These are phyloP conservation scores for Leccinum aurantiacum DNA, from an alignment of 768 basidiomycete species.

Conservation along the genomic window DNA sequence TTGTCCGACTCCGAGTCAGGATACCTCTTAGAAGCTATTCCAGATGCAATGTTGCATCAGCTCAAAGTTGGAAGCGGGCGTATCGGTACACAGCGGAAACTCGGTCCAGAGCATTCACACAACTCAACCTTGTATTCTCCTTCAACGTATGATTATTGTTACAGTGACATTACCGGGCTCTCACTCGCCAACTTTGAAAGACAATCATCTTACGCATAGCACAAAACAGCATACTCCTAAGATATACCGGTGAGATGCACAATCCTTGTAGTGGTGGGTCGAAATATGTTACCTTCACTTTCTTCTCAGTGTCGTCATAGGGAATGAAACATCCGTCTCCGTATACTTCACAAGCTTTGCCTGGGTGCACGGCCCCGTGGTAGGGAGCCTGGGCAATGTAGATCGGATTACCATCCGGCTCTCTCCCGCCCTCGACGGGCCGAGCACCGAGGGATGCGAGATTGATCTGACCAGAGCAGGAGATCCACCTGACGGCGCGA, in stretches of 20 bases:
- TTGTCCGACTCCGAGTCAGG: background rate
- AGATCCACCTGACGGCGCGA: constrained; percentile 58
- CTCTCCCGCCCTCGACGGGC: constrained; percentile 70
- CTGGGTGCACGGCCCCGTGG: constrained; percentile 54
- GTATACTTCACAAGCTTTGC: constrained; percentile 56
- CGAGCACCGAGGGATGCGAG: constrained; percentile 40
- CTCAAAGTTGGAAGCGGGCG: background rate
- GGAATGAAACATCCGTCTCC: constrained; percentile 60
- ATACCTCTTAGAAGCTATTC: background rate
- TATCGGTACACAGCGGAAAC: background rate
- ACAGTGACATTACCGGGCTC: constrained; percentile 6
- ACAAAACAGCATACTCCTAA: constrained; percentile 45
- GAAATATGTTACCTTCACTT: constrained; percentile 41
- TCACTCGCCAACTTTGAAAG: background rate
- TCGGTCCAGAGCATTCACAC: background rate
- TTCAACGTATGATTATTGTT: constrained; percentile 5
- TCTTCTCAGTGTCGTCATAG: constrained; percentile 50
- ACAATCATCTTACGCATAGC: constrained; percentile 29
- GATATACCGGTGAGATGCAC: background rate
- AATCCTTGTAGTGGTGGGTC: background rate
- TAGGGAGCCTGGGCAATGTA: constrained; percentile 61
- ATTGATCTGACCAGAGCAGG: constrained; percentile 46
- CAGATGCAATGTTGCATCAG: background rate
- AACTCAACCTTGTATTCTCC: constrained; percentile 3
- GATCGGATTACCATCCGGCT: constrained; percentile 57